Evolutionary conservation across 2,329 filamentous ascomycete genomes (phyloP).

Genomic region (Claviceps lovelessii): DNA sequence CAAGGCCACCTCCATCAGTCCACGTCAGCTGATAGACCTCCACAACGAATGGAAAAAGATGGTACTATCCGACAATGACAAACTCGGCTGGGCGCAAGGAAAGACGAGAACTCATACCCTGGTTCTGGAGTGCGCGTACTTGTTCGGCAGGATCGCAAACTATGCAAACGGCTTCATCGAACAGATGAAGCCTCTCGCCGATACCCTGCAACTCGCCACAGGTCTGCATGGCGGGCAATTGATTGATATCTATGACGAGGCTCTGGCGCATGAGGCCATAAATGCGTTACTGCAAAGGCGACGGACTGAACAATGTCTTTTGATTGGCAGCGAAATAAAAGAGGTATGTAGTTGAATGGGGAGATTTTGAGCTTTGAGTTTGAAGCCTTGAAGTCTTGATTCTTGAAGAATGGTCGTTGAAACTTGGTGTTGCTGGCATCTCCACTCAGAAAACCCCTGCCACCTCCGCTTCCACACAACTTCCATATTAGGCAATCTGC

Average conservation of each 20-base stretch:
- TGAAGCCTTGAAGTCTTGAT: no score
- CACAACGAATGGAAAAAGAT: neutral
- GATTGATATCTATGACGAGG: neutral
- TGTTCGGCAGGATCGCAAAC: neutral
- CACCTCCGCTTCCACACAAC: neutral
- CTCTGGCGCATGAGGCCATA: neutral
- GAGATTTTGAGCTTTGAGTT: neutral
- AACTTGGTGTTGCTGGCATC: no score
- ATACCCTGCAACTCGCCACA: slow-evolving; percentile 2
- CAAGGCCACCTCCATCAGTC: neutral
- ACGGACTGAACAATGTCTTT: slow-evolving; percentile 3
- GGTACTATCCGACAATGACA: neutral
- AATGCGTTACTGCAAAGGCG: slow-evolving; percentile 3
- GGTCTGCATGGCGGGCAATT: neutral
- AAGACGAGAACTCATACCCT: neutral
- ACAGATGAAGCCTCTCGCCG: neutral
- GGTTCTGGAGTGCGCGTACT: slow-evolving; percentile 7
- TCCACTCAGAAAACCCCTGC: no score
- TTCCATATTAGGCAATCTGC: neutral
- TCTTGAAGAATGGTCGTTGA: neutral
- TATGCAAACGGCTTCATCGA: neutral
- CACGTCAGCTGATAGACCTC: neutral
- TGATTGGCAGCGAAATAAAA: slow-evolving; percentile 5
- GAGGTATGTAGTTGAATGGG: slow-evolving; percentile 5
- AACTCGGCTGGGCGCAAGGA: neutral